Conservation (phyloP, 768 basidiomycete species). For the Phanerochaete carnosa region DNA sequence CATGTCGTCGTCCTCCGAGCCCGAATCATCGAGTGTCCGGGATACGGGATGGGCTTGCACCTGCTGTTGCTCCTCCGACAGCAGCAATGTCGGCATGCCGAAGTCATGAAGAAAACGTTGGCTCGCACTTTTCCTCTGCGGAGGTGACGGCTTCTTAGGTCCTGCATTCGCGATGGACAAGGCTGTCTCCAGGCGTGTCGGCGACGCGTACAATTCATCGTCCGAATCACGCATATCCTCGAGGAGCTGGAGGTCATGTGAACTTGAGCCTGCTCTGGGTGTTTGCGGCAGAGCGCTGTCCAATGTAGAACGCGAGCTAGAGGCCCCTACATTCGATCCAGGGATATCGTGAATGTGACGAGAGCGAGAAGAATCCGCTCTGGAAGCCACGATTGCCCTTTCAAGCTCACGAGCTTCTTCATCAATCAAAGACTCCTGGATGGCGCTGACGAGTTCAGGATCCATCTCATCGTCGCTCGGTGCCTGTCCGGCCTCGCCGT, state of each 20-base stretch:
- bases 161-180: slow-evolving; percentile 64
- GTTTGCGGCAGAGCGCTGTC: slow-evolving; percentile 2
- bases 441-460: slow-evolving; percentile 52
- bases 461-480: slow-evolving; percentile 46
- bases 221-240: slow-evolving; percentile 19
- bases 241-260: slow-evolving; percentile 1
- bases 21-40: slow-evolving; percentile 13
- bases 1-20: slow-evolving; percentile 36
- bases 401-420: slow-evolving; percentile 28
- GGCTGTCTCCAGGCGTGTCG: slow-evolving; percentile 60
- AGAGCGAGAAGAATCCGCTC: background rate
- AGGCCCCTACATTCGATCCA: slow-evolving; percentile 14
- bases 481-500: slow-evolving; percentile 30
- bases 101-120: background rate
- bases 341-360: slow-evolving; percentile 8
- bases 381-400: slow-evolving; percentile 29
- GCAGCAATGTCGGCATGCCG: slow-evolving; percentile 31
- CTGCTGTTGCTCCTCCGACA: background rate
- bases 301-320: slow-evolving; percentile 12
- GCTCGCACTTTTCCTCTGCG: background rate
- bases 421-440: slow-evolving; percentile 57
- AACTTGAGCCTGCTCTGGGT: slow-evolving; percentile 2
- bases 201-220: slow-evolving; percentile 48
- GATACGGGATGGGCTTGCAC: slow-evolving; percentile 25
- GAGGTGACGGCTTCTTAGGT: slow-evolving; percentile 24